Percentiles rank a stretch among this genome's conserved stretches.
These are phyloP conservation scores for Camellia lanceoleosa DNA, from an alignment of 148 eudicot genomes.

Conservation along the genomic window DNA sequence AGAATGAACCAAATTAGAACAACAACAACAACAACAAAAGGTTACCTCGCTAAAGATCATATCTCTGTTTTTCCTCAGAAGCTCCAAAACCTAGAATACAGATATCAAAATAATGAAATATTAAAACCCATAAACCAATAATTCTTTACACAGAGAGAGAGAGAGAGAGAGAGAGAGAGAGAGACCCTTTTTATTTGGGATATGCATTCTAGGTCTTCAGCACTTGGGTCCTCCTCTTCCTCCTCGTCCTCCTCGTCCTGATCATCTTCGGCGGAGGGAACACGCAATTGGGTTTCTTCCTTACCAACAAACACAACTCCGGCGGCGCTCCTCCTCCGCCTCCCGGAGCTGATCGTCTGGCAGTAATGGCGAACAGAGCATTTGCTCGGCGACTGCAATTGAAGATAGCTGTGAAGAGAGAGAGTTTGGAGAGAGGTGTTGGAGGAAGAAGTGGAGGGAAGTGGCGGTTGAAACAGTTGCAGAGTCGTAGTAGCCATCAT, in stretches of 20 bases:
- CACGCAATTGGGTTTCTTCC: slow-evolving; percentile 29
- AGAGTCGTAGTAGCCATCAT: slow-evolving; percentile 13
- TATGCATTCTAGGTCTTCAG: slow-evolving; percentile 66
- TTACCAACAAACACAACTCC: slow-evolving; percentile 24
- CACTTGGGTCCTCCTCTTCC: slow-evolving; percentile 46
- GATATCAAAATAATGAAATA: background rate
- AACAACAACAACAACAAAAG: background rate
- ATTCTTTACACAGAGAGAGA: background rate
- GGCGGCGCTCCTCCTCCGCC: slow-evolving; percentile 20
- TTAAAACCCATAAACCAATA: background rate
- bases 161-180: background rate
- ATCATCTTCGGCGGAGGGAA: slow-evolving; percentile 16
- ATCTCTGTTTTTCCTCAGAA: slow-evolving; percentile 82
- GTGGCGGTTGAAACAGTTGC: slow-evolving; percentile 35
- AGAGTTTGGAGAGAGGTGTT: slow-evolving; percentile 7
- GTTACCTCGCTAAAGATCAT: slow-evolving; percentile 85
- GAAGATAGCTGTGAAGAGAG: background rate
- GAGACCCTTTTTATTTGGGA: slow-evolving; percentile 62
- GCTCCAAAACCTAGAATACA: slow-evolving; percentile 71
- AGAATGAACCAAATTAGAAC: background rate
- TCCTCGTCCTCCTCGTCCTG: slow-evolving; percentile 21
- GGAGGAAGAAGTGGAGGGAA: slow-evolving; percentile 8
- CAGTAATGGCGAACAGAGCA: slow-evolving; percentile 5
- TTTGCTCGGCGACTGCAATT: background rate
- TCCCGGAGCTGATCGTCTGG: background rate